phyloP scores from a whole-genome alignment of 176 grass and related monocot genomes.

The Miscanthus lutarioriparius region DNA sequence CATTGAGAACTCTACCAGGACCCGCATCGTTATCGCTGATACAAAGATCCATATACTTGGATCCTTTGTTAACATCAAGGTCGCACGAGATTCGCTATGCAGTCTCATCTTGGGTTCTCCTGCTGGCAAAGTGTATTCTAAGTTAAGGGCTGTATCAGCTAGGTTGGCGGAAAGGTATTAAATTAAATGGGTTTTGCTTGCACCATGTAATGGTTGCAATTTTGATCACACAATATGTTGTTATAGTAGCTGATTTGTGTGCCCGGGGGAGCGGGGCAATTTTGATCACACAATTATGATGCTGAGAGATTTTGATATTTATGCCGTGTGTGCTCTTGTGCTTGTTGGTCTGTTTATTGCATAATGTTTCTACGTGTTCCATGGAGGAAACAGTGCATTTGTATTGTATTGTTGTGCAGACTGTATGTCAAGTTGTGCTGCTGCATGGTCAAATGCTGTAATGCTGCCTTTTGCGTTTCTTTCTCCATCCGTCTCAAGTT shows the following conservation, averaged over 20 bases:
- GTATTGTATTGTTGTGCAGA: neutral
- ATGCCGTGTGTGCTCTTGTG: neutral
- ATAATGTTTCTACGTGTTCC: neutral
- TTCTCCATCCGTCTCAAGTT: no score
- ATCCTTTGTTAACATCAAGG: conserved; percentile 96
- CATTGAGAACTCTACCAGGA: conserved; percentile 92
- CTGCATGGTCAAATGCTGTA: no score
- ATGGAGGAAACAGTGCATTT: neutral
- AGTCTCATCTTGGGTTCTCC: conserved; percentile 91
- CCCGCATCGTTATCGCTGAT: conserved; percentile 84
- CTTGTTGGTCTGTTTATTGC: neutral
- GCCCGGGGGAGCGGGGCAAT: neutral
- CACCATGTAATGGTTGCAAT: conserved; percentile 2
- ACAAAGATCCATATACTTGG: conserved; percentile 94
- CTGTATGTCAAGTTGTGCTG: neutral
- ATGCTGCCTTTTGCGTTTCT: no score
- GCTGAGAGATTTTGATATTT: neutral
- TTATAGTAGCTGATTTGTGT: neutral
- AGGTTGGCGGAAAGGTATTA: conserved; percentile 76
- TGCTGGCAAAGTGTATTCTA: conserved; percentile 91
- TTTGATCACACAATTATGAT: neutral
- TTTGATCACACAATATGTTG: conserved; percentile 23
- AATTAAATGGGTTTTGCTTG: conserved; percentile 1
- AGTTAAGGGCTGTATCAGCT: conserved; percentile 78
- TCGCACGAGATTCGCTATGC: conserved; percentile 86